Evolutionary conservation across 1,284 basidiomycete species (phyloP).

Genomic region (Porogramme epimiltina): DNA sequence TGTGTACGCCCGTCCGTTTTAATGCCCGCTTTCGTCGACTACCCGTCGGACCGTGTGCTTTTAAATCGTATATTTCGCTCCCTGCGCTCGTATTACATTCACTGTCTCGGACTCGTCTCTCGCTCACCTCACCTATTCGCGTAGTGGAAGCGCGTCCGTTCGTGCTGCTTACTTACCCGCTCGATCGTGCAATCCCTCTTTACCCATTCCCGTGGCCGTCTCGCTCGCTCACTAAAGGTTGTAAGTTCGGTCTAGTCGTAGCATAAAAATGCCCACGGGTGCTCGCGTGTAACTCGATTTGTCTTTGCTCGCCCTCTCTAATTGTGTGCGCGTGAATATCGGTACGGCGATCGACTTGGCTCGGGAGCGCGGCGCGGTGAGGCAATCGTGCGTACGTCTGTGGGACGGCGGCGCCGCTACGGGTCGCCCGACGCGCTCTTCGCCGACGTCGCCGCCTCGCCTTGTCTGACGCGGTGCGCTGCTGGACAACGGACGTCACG

Average conservation of each 20-base stretch:
- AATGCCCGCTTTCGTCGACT: constrained; percentile 1
- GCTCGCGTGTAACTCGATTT: constrained; percentile 1
- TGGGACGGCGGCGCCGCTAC: too few species aligned
- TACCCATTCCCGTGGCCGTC: not conserved
- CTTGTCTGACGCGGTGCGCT: too few species aligned
- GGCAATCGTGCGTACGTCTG: too few species aligned
- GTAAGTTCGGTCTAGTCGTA: constrained; percentile 9
- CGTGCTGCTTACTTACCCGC: not conserved
- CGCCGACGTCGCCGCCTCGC: too few species aligned
- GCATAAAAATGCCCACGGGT: constrained; percentile 3
- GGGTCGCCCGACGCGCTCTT: too few species aligned
- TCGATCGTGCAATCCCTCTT: not conserved
- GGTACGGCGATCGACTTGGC: not conserved
- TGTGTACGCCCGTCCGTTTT: constrained; percentile 18
- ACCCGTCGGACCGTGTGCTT: not conserved
- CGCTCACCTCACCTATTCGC: not conserved
- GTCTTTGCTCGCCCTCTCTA: not conserved
- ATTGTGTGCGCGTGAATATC: not conserved
- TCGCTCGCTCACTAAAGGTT: not conserved
- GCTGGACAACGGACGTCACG: too few species aligned
- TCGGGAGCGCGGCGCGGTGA: too few species aligned
- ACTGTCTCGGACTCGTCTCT: too few species aligned
- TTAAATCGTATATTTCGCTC: not conserved
- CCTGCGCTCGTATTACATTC: too few species aligned
- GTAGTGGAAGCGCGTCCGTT: not conserved